phyloP scores from a whole-genome alignment of 2,329 filamentous ascomycete species.

The Paecilomyces sp. region DNA sequence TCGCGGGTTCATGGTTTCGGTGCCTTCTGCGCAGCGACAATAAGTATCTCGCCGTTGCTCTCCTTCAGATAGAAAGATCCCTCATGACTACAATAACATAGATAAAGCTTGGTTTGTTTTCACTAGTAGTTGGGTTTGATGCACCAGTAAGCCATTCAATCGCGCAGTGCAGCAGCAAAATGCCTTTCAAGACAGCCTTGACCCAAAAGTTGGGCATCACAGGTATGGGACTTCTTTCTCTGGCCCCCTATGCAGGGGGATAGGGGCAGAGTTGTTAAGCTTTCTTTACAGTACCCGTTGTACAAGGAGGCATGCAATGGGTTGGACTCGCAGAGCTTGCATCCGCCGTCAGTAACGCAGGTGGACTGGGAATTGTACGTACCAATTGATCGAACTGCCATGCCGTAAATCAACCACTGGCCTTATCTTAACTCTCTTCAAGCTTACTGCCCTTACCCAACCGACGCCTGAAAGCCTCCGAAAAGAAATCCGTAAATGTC shows the following conservation, averaged over 20 bases:
- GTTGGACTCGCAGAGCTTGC: constrained; percentile 48
- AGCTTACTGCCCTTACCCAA: constrained; percentile 65
- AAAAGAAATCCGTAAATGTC: constrained; percentile 84
- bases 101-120: no score
- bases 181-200: background rate
- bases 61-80: no score
- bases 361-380: constrained; percentile 45
- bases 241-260: background rate
- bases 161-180: background rate
- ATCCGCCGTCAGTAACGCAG: constrained; percentile 47
- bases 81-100: no score
- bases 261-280: background rate
- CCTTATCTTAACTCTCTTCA: background rate
- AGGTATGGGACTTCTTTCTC: background rate
- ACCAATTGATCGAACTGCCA: no score
- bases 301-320: constrained; percentile 51
- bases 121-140: no score
- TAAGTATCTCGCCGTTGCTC: no score
- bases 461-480: constrained; percentile 85
- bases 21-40: no score
- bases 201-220: background rate
- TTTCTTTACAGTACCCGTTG: constrained; percentile 34
- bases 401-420: no score
- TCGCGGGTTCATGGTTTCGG: no score
- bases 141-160: no score